A percentile compares a stretch with the other conserved stretches of the same genome.
phyloP scores from a whole-genome alignment of 768 basidiomycete genomes.

The Naganishia vaughanmartiniae region DNA sequence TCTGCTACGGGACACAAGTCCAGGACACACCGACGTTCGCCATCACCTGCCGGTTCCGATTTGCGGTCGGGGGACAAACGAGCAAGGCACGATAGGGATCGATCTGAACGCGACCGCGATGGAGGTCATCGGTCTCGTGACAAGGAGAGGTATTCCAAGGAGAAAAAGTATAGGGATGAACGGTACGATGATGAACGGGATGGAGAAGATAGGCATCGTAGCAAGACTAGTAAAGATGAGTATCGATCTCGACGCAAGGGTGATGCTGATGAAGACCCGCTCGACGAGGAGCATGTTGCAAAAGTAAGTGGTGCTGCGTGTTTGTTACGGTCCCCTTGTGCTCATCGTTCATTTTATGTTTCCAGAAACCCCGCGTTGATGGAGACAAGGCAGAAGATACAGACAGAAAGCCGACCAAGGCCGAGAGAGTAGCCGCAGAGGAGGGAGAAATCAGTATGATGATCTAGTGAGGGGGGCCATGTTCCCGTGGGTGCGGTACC shows the following conservation, averaged over 20 bases:
- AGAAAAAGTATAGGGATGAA: constrained; percentile 11
- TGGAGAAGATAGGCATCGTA: constrained; percentile 10
- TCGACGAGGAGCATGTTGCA: constrained; percentile 12
- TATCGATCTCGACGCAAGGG: constrained; percentile 27
- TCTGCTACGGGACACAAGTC: constrained; percentile 25
- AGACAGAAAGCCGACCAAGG: background rate
- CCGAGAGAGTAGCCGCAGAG: background rate
- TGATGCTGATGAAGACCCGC: constrained; percentile 18
- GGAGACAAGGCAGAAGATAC: background rate
- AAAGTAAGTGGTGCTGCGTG: constrained; percentile 12
- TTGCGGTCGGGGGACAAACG: constrained; percentile 25
- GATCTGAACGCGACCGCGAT: constrained; percentile 33
- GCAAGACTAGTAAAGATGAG: constrained; percentile 30
- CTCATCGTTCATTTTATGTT: background rate
- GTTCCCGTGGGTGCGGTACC: background rate
- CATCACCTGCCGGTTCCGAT: constrained; percentile 24
- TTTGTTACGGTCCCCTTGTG: too few species aligned
- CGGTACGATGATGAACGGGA: constrained; percentile 25
- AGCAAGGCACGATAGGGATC: constrained; percentile 34
- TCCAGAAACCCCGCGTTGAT: constrained; percentile 27
- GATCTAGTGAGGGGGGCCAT: constrained; percentile 5
- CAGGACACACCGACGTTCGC: constrained; percentile 38
- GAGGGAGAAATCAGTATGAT: constrained; percentile 17
- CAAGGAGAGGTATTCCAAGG: constrained; percentile 20
- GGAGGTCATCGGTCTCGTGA: constrained; percentile 17